Evolutionary conservation across 2,329 filamentous ascomycete genomes (phyloP), one percentile per base, ranked within the genome.

Genomic region (Fusarium temperatum): DNA sequence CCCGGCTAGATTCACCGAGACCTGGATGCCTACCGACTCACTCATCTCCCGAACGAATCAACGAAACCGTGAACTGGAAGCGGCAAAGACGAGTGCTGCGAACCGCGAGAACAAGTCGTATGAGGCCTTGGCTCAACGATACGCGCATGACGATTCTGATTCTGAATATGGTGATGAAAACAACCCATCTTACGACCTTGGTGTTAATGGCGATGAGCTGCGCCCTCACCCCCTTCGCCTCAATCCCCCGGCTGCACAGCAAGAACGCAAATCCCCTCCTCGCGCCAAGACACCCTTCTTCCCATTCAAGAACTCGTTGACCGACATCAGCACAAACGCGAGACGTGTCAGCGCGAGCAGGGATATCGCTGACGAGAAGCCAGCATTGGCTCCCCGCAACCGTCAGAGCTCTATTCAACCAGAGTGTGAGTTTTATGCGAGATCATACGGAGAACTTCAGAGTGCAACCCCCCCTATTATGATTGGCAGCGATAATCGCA

Each of bases 381-480:
- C 74, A 28, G 70, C 68, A 14, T 68, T 72, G 24, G 28, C 68
- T 44, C 63, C 78, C 42, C 74, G 80, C 42, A 78, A 81, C 68
- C 67, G 75, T 42, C 76, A 79, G 63, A 86, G 84, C 70, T 87
- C 85, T 51, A 87, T 89, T 70, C 87, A 89, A 77, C 74, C 83
- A 38, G 87, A 89, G 57, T 77, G 77, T 22, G 80, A 78, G 51
- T 89, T 90, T 78, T 88, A 84, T 76, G 80, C 87, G 15, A 89
- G 88, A 78, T 85, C 87, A n/a, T 91, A 92, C 73, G 89, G 89
- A n/a, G 85, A 88, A 55, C 82, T 91, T 51, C 87, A 85, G 75
- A 78, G 86, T 8, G 86, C 82, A 2, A 89, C 87, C 11, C 87
- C 88, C 35, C 89, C 89, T 0, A 78, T 89, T 20, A 84, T 89